phyloP scores from a whole-genome alignment of 2,329 filamentous ascomycete species.

The Monilinia aucupariae region DNA sequence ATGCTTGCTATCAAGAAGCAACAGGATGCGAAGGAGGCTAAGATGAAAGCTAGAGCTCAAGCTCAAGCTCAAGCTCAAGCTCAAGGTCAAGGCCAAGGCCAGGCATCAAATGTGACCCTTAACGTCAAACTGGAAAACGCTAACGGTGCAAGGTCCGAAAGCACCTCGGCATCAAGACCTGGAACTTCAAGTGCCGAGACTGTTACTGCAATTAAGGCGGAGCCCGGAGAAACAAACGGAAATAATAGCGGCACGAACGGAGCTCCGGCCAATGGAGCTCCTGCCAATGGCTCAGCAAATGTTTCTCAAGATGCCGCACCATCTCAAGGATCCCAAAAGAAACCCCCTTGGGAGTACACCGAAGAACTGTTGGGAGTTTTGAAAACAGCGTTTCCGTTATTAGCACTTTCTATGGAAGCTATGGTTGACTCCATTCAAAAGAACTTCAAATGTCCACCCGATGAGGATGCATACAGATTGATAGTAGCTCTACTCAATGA shows the following conservation, averaged over 20 bases:
- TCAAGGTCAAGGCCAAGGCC: too few relatives aligned
- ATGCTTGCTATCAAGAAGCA: conserved; percentile 87
- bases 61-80: conserved; percentile 21
- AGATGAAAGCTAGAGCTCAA: conserved; percentile 37
- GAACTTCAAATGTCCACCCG: conserved; percentile 97
- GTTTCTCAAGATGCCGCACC: conserved; percentile 27
- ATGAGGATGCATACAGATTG: conserved; percentile 94
- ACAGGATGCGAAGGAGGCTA: conserved; percentile 68
- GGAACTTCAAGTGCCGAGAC: conserved; percentile 42
- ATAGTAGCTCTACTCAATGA: conserved; percentile 98
- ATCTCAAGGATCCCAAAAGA: conserved; percentile 40
- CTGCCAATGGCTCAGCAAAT: conserved; percentile 42
- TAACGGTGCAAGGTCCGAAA: conserved; percentile 24
- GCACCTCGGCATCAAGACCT: conserved; percentile 36
- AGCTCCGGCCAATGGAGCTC: conserved; percentile 15
- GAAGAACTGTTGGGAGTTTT: conserved; percentile 93
- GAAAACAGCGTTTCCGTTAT: conserved; percentile 92
- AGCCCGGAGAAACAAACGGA: conserved; percentile 29
- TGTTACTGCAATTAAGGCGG: conserved; percentile 30
- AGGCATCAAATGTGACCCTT: conserved; percentile 19
- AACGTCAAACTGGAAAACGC: conserved; percentile 31
- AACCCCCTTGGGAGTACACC: conserved; percentile 91
- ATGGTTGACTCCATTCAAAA: conserved; percentile 99
- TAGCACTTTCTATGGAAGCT: conserved; percentile 97
- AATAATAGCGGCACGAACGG: conserved; percentile 9